These are phyloP conservation scores for Rhizoclosmatium globosum DNA, from an alignment of 192 early-diverging fungal species.

Conservation along the genomic window DNA sequence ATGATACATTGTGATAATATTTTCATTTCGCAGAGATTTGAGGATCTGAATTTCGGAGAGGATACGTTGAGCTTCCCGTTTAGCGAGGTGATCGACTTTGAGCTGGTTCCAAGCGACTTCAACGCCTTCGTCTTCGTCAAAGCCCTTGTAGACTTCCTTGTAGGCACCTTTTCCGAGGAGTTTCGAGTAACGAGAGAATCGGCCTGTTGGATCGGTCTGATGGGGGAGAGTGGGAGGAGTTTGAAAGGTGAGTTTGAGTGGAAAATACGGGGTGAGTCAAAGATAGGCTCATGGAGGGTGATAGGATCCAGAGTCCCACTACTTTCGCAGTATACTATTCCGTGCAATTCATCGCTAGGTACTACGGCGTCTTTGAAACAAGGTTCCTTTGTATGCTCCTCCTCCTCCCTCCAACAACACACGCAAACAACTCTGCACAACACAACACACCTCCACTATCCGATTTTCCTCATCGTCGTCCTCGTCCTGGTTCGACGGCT, in stretches of 20 bases:
- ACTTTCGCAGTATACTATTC: background rate
- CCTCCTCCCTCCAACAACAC: too few relatives aligned
- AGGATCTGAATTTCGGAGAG: conserved; percentile 72
- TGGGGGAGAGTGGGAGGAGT: background rate
- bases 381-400: too few relatives aligned
- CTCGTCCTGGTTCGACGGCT: conserved; percentile 1
- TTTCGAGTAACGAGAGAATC: conserved; percentile 68
- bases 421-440: background rate
- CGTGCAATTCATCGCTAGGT: background rate
- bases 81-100: conserved; percentile 56
- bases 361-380: too few relatives aligned
- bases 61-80: conserved; percentile 52
- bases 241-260: background rate
- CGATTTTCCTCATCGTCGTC: conserved; percentile 30
- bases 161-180: conserved; percentile 84
- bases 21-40: conserved; percentile 77
- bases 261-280: too few relatives aligned
- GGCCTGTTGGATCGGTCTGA: conserved; percentile 70
- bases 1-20: conserved; percentile 63
- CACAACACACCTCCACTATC: conserved; percentile 6
- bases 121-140: conserved; percentile 88
- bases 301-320: too few relatives aligned
- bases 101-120: conserved; percentile 93
- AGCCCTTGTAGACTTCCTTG: conserved; percentile 87
- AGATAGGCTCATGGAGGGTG: too few relatives aligned